phyloP scores from a whole-genome alignment of 2,329 filamentous ascomycete species.

The Elsinoe necatrix region DNA sequence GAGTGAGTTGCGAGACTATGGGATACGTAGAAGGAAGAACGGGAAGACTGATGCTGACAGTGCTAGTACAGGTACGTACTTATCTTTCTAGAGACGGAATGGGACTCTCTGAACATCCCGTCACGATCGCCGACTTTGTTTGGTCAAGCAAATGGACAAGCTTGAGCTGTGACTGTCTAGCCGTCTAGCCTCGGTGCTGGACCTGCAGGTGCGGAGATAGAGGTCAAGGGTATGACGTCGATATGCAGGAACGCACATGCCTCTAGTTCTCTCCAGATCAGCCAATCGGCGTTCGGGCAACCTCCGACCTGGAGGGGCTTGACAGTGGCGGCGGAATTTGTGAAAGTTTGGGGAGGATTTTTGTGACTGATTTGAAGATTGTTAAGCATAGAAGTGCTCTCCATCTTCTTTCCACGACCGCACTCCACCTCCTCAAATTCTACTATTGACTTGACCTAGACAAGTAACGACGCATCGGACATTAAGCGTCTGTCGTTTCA shows the following conservation, averaged over 20 bases:
- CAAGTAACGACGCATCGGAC: background rate
- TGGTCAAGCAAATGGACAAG: background rate
- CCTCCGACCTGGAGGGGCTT: background rate
- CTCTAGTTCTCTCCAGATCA: background rate
- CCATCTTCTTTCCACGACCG: background rate
- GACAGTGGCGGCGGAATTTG: slow-evolving; percentile 1
- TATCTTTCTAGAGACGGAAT: background rate
- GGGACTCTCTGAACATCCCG: background rate
- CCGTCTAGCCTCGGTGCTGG: background rate
- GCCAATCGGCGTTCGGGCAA: background rate
- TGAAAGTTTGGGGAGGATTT: slow-evolving; percentile 12
- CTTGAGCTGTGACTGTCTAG: background rate
- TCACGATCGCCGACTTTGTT: background rate
- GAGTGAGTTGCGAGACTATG: too few species aligned
- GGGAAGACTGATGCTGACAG: too few species aligned
- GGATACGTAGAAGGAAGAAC: too few species aligned
- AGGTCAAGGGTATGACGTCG: background rate
- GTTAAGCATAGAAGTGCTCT: background rate
- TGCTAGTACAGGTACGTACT: background rate
- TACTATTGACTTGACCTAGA: background rate
- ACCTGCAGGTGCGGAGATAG: background rate
- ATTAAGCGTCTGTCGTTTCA: background rate
- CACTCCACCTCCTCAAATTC: background rate
- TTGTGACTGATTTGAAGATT: slow-evolving; percentile 14
- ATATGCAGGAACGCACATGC: background rate